Conservation (phyloP, 208 protist species). For the Trypanosomatidae sp. region DNA sequence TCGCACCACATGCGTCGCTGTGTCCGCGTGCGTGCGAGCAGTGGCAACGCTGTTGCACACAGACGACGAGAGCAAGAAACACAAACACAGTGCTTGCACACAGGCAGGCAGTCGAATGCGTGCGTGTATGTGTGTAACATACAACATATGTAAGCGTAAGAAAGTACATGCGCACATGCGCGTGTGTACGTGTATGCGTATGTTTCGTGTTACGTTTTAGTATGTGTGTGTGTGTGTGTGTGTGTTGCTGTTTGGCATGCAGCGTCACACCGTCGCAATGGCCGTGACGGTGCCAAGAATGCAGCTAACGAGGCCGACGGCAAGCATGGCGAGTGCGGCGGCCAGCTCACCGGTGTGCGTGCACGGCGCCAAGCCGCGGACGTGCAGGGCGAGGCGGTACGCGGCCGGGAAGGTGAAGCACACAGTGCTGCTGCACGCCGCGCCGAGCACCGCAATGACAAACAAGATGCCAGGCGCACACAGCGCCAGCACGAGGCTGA, state of each 20-base stretch:
- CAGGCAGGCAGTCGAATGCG: too few relatives aligned
- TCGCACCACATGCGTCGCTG: too few relatives aligned
- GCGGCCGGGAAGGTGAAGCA: conserved; percentile 54
- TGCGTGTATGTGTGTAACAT: too few relatives aligned
- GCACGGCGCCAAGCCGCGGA: conserved; percentile 9
- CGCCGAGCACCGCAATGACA: conserved; percentile 44
- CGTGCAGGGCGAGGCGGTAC: conserved; percentile 42
- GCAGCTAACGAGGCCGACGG: conserved; percentile 17
- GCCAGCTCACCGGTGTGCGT: conserved; percentile 6
- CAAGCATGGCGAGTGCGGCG: conserved; percentile 21
- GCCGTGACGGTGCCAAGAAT: conserved; percentile 32
- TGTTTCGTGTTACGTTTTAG: background rate
- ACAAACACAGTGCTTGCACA: too few relatives aligned
- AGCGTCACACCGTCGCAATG: conserved; percentile 5
- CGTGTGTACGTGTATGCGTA: background rate
- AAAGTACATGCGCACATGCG: too few relatives aligned
- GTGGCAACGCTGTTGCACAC: too few relatives aligned
- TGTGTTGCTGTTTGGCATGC: background rate
- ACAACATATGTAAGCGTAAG: too few relatives aligned
- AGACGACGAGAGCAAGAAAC: too few relatives aligned
- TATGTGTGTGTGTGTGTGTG: background rate
- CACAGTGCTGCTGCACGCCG: conserved; percentile 40
- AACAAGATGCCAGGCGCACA: conserved; percentile 39
- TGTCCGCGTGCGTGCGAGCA: too few relatives aligned
- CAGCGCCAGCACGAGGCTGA: conserved; percentile 29